Percentiles rank a stretch among this genome's conserved stretches.
Evolutionary conservation across 345 rosid species (phyloP).

Genomic region (Limnanthes douglasii): DNA sequence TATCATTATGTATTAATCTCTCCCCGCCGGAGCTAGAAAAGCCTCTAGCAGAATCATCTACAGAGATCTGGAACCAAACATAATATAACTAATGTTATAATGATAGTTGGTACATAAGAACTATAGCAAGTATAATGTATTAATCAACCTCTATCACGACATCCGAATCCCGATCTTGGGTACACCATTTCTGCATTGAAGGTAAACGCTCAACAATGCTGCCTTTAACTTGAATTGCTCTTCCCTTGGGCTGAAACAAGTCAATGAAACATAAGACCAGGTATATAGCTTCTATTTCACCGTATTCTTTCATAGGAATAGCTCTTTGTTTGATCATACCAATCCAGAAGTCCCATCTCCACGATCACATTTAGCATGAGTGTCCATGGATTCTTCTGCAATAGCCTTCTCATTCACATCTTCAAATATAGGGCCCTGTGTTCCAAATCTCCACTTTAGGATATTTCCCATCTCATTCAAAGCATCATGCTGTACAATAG

Average conservation of each 20-base stretch:
- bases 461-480: too few species aligned
- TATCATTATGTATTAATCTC: slow-evolving; percentile 10
- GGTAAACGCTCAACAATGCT: slow-evolving; percentile 36
- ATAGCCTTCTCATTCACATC: slow-evolving; percentile 4
- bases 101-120: slow-evolving; percentile 3
- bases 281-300: not conserved
- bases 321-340: slow-evolving; percentile 8
- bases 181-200: slow-evolving; percentile 24
- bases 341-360: slow-evolving; percentile 8
- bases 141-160: slow-evolving; percentile 50
- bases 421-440: slow-evolving; percentile 7
- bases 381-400: too few species aligned
- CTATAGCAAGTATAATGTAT: slow-evolving; percentile 3
- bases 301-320: not conserved
- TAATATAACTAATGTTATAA: slow-evolving; percentile 8
- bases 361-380: slow-evolving; percentile 10
- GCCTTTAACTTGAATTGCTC: slow-evolving; percentile 44
- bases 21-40: slow-evolving; percentile 12
- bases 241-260: slow-evolving; percentile 31
- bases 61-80: slow-evolving; percentile 27
- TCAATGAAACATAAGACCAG: too few species aligned
- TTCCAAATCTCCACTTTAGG: too few species aligned
- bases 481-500: too few species aligned
- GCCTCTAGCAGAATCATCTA: slow-evolving; percentile 28
- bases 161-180: slow-evolving; percentile 32